phyloP scores from a whole-genome alignment of 2,329 filamentous ascomycete genomes.

The Cladobotryum protrusum region DNA sequence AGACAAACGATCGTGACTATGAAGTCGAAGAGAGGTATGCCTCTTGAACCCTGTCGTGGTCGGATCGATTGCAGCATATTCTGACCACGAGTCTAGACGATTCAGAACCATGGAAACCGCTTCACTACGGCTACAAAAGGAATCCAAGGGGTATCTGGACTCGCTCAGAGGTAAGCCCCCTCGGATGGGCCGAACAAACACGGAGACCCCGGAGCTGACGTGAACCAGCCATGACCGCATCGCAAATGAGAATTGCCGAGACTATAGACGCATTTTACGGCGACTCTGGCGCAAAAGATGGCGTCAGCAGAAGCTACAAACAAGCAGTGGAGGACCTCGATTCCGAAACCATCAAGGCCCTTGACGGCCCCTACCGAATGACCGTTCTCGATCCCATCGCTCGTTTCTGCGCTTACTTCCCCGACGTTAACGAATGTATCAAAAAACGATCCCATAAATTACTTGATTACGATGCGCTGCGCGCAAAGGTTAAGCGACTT shows the following conservation, averaged over 20 bases:
- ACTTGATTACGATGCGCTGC: constrained; percentile 93
- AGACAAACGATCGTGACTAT: constrained; percentile 97
- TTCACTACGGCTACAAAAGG: constrained; percentile 86
- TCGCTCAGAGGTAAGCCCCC: constrained; percentile 67
- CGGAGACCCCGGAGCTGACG: not conserved
- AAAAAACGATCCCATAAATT: constrained; percentile 99
- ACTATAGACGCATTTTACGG: constrained; percentile 99
- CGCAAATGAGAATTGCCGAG: constrained; percentile 98
- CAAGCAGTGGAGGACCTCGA: constrained; percentile 97
- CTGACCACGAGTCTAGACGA: constrained; percentile 51
- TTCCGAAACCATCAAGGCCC: constrained; percentile 94
- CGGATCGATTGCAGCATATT: constrained; percentile 1
- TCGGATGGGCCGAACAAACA: not conserved
- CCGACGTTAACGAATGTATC: constrained; percentile 98
- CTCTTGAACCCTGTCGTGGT: not conserved
- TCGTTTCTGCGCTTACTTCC: constrained; percentile 96
- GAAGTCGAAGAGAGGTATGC: constrained; percentile 86
- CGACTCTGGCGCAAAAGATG: constrained; percentile 88
- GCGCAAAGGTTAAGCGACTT: constrained; percentile 92
- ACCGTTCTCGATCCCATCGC: constrained; percentile 95
- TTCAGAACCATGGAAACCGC: constrained; percentile 98
- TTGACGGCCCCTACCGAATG: constrained; percentile 90
- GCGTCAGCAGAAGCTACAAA: constrained; percentile 94
- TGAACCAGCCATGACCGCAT: constrained; percentile 84
- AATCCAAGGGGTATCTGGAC: constrained; percentile 96